Evolutionary conservation across 2,329 filamentous ascomycete genomes (phyloP), one percentile per base, ranked within the genome.

Genomic region (Aspergillus sp.): DNA sequence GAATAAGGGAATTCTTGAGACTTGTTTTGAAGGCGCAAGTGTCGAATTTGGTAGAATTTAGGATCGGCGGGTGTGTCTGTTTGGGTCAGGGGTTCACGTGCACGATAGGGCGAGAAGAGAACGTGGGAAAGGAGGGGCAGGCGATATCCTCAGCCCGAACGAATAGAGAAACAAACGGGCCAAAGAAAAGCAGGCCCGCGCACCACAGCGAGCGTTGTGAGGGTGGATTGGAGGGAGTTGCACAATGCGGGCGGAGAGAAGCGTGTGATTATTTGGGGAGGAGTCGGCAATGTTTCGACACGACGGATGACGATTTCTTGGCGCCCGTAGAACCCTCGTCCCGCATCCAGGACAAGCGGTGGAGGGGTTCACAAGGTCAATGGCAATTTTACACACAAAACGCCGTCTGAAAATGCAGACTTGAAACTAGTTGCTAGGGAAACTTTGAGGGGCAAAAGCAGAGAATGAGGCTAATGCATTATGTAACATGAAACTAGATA

Each of bases 71-170:
- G 35, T 19, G 40, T 36, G 32, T 43, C 45, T 51, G 51, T 53
- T 54, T 52, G 50, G 53, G 54, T 56, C 56, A 58, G 56, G 56
- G 54, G 56, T 56, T 53, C 56, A 58, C 54, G 56, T 58, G 56
- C 52, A 19, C 19, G 19, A 19, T 19, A 19, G 19, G 19, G 19
- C 37, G 44, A 42, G 40, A 37, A 36, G 49, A 43, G 40, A 43
- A 45, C 41, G 39, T 35, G 37, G 30, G 30, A 33, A 47, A 43
- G 27, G 40, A 45, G 47, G 38, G 33, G 27, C 39, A 46, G 28
- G 44, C 42, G 41, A 34, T 37, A 27, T 29, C 27, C 39, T 38
- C 35, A 37, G 31, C 19, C n/a, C 19, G 29, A 33, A 7, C 12
- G 27, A 26, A 27, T 37, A 37, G 38, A 42, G 38, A 41, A 19